phyloP scores from a whole-genome alignment of 192 early-diverging fungal genomes.

The Backusella tarrabulga region DNA sequence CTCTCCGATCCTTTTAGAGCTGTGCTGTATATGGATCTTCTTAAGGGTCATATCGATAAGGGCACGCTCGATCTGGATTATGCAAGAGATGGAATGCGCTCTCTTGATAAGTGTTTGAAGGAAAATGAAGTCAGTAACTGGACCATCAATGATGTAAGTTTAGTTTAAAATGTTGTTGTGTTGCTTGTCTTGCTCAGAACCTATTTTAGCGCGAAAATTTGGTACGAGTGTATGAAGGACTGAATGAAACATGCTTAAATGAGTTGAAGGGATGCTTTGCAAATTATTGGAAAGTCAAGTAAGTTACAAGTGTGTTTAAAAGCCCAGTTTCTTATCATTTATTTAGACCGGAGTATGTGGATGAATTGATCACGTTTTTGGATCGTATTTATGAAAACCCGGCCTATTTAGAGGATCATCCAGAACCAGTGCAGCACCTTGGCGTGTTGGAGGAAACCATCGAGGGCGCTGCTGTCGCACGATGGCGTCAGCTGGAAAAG shows the following conservation, averaged over 20 bases:
- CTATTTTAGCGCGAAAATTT: slow-evolving; percentile 43
- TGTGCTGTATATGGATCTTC: slow-evolving; percentile 47
- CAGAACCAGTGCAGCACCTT: slow-evolving; percentile 21
- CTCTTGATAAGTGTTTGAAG: slow-evolving; percentile 45
- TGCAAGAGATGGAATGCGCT: slow-evolving; percentile 36
- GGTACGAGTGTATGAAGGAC: slow-evolving; percentile 40
- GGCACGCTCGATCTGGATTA: slow-evolving; percentile 33
- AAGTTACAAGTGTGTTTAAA: neutral
- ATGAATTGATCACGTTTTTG: slow-evolving; percentile 21
- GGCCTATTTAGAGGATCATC: slow-evolving; percentile 27
- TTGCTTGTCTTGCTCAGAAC: neutral
- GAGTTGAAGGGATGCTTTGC: slow-evolving; percentile 20
- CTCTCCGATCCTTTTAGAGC: slow-evolving; percentile 54
- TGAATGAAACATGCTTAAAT: slow-evolving; percentile 42
- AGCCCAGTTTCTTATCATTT: neutral
- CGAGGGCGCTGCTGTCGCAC: slow-evolving; percentile 37
- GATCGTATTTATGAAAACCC: slow-evolving; percentile 41
- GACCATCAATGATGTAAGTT: slow-evolving; percentile 55
- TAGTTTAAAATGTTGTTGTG: neutral
- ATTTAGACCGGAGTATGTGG: slow-evolving; percentile 31
- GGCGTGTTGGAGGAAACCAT: slow-evolving; percentile 29
- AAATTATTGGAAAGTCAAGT: slow-evolving; percentile 34
- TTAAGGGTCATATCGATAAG: slow-evolving; percentile 44
- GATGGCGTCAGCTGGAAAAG: slow-evolving; percentile 33
- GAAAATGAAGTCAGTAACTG: slow-evolving; percentile 47